Conservation (phyloP, 1,139 yeast species). For the Yamadazyma aaseri region DNA sequence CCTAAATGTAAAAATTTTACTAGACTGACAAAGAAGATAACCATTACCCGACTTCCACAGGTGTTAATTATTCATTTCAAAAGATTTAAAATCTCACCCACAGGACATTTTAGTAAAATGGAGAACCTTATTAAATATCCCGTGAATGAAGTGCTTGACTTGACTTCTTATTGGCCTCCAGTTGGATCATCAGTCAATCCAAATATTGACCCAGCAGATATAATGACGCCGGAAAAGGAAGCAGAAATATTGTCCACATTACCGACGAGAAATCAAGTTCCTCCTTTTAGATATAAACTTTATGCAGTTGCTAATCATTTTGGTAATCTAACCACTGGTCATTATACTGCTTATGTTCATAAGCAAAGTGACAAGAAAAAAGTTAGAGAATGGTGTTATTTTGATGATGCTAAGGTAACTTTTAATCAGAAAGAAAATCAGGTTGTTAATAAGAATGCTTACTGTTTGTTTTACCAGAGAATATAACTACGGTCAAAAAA, state of each 20-base stretch:
- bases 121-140: constrained; percentile 67
- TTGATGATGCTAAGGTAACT: constrained; percentile 67
- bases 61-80: constrained; percentile 75
- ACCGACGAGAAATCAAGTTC: constrained; percentile 71
- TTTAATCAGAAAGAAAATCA: constrained; percentile 38
- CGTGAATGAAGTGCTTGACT: constrained; percentile 51
- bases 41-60: constrained; percentile 71
- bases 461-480: constrained; percentile 67
- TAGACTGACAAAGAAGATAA: constrained; percentile 64
- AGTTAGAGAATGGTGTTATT: constrained; percentile 65
- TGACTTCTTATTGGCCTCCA: constrained; percentile 80
- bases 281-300: constrained; percentile 77
- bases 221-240: constrained; percentile 41
- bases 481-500: constrained; percentile 17
- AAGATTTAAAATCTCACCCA: constrained; percentile 59
- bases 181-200: constrained; percentile 33
- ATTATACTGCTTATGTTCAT: constrained; percentile 82
- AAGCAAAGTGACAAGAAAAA: constrained; percentile 43
- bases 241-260: constrained; percentile 45
- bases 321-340: constrained; percentile 84
- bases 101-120: constrained; percentile 51
- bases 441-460: constrained; percentile 64
- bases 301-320: constrained; percentile 89
- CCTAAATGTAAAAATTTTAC: constrained; percentile 72
- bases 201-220: constrained; percentile 12